phyloP scores from a whole-genome alignment of 2,329 filamentous ascomycete genomes.

The Alternaria infectoria region DNA sequence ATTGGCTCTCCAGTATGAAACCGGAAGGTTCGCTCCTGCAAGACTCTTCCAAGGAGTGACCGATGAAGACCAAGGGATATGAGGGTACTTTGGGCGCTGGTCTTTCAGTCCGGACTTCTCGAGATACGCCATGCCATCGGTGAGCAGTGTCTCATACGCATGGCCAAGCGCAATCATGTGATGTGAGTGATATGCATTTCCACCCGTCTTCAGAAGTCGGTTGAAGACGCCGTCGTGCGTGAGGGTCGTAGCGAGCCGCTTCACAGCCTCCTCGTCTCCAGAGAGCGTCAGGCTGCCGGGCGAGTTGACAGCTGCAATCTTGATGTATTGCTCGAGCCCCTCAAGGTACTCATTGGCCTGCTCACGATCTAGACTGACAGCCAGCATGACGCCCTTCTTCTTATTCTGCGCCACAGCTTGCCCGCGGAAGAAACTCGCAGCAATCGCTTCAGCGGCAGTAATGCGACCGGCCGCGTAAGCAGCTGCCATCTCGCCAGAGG shows the following conservation, averaged over 20 bases:
- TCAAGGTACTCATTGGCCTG: not conserved
- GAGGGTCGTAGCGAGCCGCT: slow-evolving; percentile 50
- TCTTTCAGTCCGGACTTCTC: not conserved
- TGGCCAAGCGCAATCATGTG: slow-evolving; percentile 28
- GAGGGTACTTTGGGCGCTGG: not conserved
- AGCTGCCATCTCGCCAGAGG: slow-evolving; percentile 36
- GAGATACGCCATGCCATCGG: not conserved
- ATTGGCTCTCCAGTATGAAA: slow-evolving; percentile 16
- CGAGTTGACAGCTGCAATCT: slow-evolving; percentile 30
- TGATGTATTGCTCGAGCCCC: slow-evolving; percentile 5
- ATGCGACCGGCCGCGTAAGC: slow-evolving; percentile 27
- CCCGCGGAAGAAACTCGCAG: slow-evolving; percentile 26
- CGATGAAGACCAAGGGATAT: not conserved
- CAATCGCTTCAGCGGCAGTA: slow-evolving; percentile 25
- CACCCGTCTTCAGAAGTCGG: slow-evolving; percentile 20
- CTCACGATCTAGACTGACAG: slow-evolving; percentile 19
- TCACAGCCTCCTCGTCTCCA: slow-evolving; percentile 15
- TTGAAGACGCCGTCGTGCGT: slow-evolving; percentile 9
- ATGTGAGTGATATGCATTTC: slow-evolving; percentile 36
- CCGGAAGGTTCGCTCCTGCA: not conserved
- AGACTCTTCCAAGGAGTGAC: not conserved
- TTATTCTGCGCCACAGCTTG: slow-evolving; percentile 8
- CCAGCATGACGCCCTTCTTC: slow-evolving; percentile 29
- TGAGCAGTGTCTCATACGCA: slow-evolving; percentile 11
- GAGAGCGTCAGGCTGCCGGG: slow-evolving; percentile 30